Percentiles rank a stretch among this genome's conserved stretches.
phyloP scores from a whole-genome alignment of 1,139 yeast species.

The Chernovozyma sophiae-reginae region DNA sequence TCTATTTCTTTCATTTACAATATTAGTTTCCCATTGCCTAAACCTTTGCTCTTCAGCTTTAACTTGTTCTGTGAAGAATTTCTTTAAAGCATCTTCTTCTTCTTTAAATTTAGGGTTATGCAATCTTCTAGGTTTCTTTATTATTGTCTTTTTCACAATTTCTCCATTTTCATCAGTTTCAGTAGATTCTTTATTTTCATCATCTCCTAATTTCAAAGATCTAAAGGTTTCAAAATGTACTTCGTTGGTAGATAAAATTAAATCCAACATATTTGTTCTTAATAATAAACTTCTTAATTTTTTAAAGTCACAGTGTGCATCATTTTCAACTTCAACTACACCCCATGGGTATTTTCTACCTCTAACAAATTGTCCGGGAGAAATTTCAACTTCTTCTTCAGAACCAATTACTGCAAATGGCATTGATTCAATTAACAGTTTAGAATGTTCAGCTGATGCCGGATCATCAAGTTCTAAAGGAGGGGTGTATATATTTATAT shows the following conservation, averaged over 20 bases:
- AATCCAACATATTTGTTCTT: conserved; percentile 91
- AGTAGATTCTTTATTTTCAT: conserved; percentile 34
- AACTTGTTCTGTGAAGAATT: conserved; percentile 96
- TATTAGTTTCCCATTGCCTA: conserved; percentile 97
- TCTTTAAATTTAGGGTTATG: conserved; percentile 93
- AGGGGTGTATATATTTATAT: conserved; percentile 85
- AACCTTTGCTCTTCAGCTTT: conserved; percentile 95
- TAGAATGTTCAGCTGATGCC: conserved; percentile 76
- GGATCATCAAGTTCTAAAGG: conserved; percentile 72
- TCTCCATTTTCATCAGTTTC: conserved; percentile 35
- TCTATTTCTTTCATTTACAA: conserved; percentile 90
- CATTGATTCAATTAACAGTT: conserved; percentile 82
- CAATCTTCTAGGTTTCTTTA: conserved; percentile 44
- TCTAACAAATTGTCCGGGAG: conserved; percentile 71
- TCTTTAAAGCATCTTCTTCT: conserved; percentile 91
- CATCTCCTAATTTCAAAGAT: conserved; percentile 64
- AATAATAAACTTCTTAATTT: conserved; percentile 82
- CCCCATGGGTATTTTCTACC: conserved; percentile 99
- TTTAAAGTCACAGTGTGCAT: conserved; percentile 91
- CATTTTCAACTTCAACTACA: conserved; percentile 93
- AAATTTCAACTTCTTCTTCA: conserved; percentile 75
- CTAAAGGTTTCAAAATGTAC: conserved; percentile 88
- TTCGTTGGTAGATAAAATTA: conserved; percentile 86
- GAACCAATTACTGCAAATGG: conserved; percentile 94
- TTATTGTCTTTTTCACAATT: conserved; percentile 26